Percentiles rank a stretch among this genome's conserved stretches.
Conservation (phyloP, 2,329 filamentous ascomycete genomes). For the Aspergillus oerlinghausenensis region DNA sequence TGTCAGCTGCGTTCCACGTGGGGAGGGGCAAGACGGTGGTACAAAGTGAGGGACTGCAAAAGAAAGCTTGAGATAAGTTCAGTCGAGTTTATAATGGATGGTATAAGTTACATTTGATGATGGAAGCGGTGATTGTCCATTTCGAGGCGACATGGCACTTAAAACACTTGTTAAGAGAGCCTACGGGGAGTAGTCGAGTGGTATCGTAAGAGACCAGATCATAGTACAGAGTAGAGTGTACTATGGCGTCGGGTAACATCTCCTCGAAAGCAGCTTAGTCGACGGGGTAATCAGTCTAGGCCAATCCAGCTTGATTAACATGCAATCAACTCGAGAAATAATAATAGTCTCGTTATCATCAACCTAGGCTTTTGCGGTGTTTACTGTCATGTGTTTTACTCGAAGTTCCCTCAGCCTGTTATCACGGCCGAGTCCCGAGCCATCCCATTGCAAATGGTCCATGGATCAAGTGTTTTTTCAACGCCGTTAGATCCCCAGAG, state of each 20-base stretch:
- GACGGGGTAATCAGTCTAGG: no score
- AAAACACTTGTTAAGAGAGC: not conserved
- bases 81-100: not conserved
- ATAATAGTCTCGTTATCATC: not conserved
- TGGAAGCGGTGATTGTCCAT: not conserved
- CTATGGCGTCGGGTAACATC: not conserved
- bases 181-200: no score
- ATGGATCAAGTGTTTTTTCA: not conserved
- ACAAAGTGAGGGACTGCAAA: not conserved
- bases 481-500: not conserved
- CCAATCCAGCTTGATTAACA: not conserved
- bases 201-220: not conserved
- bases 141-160: not conserved
- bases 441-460: not conserved
- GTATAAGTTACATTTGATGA: not conserved
- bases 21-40: not conserved
- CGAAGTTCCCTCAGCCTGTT: not conserved
- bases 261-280: not conserved
- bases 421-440: not conserved
- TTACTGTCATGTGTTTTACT: not conserved
- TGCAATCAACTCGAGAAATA: not conserved
- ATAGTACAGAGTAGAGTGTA: not conserved
- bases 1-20: not conserved
- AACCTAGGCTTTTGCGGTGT: not conserved
- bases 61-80: not conserved